Evolutionary conservation across 208 protist species (phyloP), one percentile per base, ranked within the genome.

Genomic region (Leishmania martiniquensis): DNA sequence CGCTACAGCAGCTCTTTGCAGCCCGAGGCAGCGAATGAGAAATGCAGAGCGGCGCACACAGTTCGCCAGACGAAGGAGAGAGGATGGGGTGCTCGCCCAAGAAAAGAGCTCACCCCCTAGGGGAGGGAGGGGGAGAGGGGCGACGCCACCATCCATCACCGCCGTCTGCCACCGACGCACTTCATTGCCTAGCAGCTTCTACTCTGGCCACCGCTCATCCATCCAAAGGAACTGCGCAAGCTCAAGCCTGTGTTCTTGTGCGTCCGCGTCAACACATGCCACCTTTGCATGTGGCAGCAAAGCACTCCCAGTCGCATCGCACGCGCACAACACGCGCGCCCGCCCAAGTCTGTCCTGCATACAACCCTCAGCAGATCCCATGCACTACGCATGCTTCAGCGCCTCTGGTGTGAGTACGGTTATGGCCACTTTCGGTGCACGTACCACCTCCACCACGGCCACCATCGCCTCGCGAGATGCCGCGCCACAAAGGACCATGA

Each of bases 401-500:
- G 39, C 51, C 49, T 62, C 34, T 15, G 57, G 70, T 42, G 75
- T 76, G 34, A 77, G 20, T 9, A 84, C 25, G 55, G 68, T 72
- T 37, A 80, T 52, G 22, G n/a, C 49, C 71, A 80, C 45, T 39
- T 52, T 72, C 22, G 60, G 22, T 65, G 32, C 39, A 22, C 65
- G 49, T 55, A 65, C 69, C 20, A 83, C 84, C 49, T 17, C 45
- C 49, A 88, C 49, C 54, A 51, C 66, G 59, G 74, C 77, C 25
- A 15, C 54, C 59, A 88, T 76, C 73, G 57, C 73, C 22, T n/a
- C 81, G 15, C 76, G 67, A 6, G 39, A 59, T 20, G 54, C 63
- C 25, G 37, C 62, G 29, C 84, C 81, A 70, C 84, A 88, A 6
- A 88, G 45, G 13, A 88, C 69, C 1, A 78, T 22, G 4, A 87